Conservation (phyloP, 2,329 filamentous ascomycete species). For the Thelonectria blattea region DNA sequence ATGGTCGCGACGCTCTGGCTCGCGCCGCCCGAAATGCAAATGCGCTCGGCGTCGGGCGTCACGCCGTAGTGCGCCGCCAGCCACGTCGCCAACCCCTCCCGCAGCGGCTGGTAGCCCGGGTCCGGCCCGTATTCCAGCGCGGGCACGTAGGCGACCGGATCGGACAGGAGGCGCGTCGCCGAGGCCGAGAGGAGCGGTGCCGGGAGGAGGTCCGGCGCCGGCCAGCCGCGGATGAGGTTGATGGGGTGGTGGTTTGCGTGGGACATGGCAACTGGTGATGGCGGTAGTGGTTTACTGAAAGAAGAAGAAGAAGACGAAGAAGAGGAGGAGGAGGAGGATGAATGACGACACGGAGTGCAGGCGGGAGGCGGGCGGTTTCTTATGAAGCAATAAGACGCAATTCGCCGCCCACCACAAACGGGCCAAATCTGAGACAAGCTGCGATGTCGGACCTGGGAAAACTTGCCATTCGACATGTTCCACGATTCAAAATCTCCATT, state of each 20-base stretch:
- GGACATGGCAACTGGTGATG: conserved; percentile 29
- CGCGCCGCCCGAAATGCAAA: conserved; percentile 85
- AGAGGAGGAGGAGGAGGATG: conserved; percentile 12
- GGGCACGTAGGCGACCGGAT: conserved; percentile 62
- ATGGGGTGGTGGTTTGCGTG: conserved; percentile 54
- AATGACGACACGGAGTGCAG: not conserved
- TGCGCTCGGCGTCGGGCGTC: conserved; percentile 58
- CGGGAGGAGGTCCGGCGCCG: conserved; percentile 68
- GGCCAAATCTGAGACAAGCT: conserved; percentile 7
- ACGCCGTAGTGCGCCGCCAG: conserved; percentile 66
- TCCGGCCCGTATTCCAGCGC: conserved; percentile 84
- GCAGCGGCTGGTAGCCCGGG: conserved; percentile 72
- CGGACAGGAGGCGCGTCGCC: conserved; percentile 64
- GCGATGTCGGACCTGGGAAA: conserved; percentile 33
- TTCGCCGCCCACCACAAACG: not conserved
- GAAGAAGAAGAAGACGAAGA: too few relatives aligned
- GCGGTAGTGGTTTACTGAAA: conserved; percentile 11
- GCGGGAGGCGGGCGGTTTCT: not conserved
- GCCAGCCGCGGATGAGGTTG: conserved; percentile 74
- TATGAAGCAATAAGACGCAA: not conserved
- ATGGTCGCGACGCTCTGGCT: conserved; percentile 82
- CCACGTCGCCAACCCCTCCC: conserved; percentile 73
- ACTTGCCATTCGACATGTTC: conserved; percentile 24
- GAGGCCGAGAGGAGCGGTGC: conserved; percentile 66
- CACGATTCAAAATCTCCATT: not conserved